Percentiles rank a stretch among this genome's conserved stretches.
Conservation (phyloP, 2,329 filamentous ascomycete genomes). For the Aspergillus sergii region DNA sequence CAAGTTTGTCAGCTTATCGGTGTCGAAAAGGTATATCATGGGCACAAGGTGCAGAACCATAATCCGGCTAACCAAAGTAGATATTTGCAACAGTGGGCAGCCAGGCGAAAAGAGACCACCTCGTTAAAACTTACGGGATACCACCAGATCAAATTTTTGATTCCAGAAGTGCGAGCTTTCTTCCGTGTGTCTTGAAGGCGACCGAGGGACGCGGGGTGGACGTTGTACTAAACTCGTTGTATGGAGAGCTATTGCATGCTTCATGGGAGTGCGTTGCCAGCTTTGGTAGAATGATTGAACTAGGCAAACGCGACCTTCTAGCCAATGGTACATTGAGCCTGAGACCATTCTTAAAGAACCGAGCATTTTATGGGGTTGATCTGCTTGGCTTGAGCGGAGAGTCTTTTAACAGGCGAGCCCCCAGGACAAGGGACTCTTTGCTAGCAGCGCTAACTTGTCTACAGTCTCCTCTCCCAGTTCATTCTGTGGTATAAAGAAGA, state of each 20-base stretch:
- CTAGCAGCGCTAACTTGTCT: background rate
- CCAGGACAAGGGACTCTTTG: background rate
- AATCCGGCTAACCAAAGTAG: background rate
- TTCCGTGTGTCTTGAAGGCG: constrained; percentile 2
- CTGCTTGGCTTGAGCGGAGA: background rate
- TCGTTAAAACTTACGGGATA: constrained; percentile 20
- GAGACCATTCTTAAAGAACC: background rate
- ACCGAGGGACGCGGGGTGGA: constrained; percentile 23
- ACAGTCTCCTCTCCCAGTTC: background rate
- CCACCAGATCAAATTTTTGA: constrained; percentile 22
- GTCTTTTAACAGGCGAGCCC: constrained; percentile 1
- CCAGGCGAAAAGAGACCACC: constrained; percentile 20
- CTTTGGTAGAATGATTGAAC: constrained; percentile 27
- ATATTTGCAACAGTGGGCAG: constrained; percentile 24
- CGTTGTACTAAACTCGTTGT: constrained; percentile 27
- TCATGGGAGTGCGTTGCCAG: constrained; percentile 32
- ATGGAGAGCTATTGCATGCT: constrained; percentile 26
- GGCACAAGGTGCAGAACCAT: background rate
- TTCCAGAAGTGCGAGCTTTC: constrained; percentile 7
- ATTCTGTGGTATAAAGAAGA: background rate
- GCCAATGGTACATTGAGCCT: background rate
- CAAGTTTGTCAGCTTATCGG: background rate
- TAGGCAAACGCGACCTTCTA: constrained; percentile 24
- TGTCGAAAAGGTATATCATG: background rate
- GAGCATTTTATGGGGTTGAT: background rate